phyloP scores from a whole-genome alignment of 2,329 filamentous ascomycete genomes.

The Monosporascus cannonballus region DNA sequence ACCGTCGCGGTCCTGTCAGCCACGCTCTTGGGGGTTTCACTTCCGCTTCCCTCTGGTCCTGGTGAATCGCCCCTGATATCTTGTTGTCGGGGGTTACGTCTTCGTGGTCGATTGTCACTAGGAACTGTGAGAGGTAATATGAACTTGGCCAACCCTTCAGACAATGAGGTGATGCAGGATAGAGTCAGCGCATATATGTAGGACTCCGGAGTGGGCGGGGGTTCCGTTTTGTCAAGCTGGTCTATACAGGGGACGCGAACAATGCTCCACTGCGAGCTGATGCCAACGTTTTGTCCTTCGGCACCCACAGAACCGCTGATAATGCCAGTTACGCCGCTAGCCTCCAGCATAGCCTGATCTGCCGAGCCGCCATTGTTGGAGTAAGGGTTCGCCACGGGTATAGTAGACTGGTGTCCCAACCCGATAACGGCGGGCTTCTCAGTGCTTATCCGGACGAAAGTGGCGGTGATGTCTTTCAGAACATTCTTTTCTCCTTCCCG shows the following conservation, averaged over 20 bases:
- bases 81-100: constrained; percentile 36
- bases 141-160: constrained; percentile 88
- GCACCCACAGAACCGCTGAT: constrained; percentile 64
- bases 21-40: constrained; percentile 25
- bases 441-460: constrained; percentile 86
- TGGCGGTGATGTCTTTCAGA: constrained; percentile 74
- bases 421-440: constrained; percentile 89
- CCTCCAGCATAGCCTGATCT: constrained; percentile 85
- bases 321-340: constrained; percentile 79
- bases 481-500: constrained; percentile 67
- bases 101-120: constrained; percentile 53
- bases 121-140: constrained; percentile 86
- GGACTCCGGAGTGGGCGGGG: constrained; percentile 78
- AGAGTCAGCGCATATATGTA: constrained; percentile 89
- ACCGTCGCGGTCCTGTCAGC: constrained; percentile 17
- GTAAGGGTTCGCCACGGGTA: constrained; percentile 58
- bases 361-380: constrained; percentile 52
- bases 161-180: constrained; percentile 82
- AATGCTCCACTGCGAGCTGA: constrained; percentile 87
- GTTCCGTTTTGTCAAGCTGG: constrained; percentile 85
- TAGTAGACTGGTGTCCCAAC: constrained; percentile 79
- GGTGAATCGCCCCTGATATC: constrained; percentile 40
- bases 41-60: constrained; percentile 29
- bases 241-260: constrained; percentile 86
- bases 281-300: constrained; percentile 64